Evolutionary conservation across 169 alveolate genomes (phyloP), one percentile per base, ranked within the genome.

Genomic region (Eimeria zaria): DNA sequence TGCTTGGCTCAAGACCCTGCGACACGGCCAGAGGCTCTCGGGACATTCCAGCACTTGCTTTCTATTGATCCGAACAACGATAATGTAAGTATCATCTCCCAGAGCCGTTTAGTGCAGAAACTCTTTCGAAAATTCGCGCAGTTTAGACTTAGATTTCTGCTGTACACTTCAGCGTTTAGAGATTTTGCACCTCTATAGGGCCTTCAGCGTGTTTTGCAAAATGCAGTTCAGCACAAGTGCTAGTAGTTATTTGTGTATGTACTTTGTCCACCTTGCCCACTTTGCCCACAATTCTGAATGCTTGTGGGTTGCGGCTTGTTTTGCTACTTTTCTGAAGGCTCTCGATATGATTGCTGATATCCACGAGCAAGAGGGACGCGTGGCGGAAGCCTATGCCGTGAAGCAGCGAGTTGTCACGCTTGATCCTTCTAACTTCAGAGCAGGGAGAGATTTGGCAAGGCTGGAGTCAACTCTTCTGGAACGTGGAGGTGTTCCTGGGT

Each of bases 351-450:
- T 94, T n/a, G 96, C 96, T 7, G 89, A 94, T 69, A 81, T 88
- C 89, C 91, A 94, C 89, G 96, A 94, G 89, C 53, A 64, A 73
- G 96, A 94, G 46, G 93, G 96, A 33, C 96, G 96, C 41, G 53
- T 55, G 76, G 96, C 90, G 58, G 96, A 94, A 41, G 96, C 96
- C 18, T 89, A 73, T 76, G 89, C 94, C 30, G 90, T 81, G 80
- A 81, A 89, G 69, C 96, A 94, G 81, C 93, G 96, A 0, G 96
- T 84, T 51, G 96, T 94, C 14, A 88, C 90, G 7, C 96, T 94
- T 55, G 96, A 94, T 60, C 96, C 96, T 20, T 62, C 90, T 30
- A 94, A 94, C 81, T 94, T 94, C 89, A 88, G 96, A 30, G 96
- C 96, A 27, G 91, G 80, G 2, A 76, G 96, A 7, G 96, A 94